phyloP scores from a whole-genome alignment of 208 protist genomes.

The Trypanosoma conorhini region DNA sequence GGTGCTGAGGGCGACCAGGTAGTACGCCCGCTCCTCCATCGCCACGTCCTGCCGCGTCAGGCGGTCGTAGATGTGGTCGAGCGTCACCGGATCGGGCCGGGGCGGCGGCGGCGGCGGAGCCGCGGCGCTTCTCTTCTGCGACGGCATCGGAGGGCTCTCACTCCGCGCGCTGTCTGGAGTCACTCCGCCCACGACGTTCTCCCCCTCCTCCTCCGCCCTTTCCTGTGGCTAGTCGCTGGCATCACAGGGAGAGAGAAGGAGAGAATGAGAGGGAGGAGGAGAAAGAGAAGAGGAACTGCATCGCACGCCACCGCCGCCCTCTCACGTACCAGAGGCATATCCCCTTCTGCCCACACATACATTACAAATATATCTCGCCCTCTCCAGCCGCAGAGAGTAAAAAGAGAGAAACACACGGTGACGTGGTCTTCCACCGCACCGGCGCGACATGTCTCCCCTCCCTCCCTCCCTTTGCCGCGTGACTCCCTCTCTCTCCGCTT shows the following conservation, averaged over 20 bases:
- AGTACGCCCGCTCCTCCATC: slow-evolving; percentile 65
- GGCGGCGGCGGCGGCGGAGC: slow-evolving; percentile 44
- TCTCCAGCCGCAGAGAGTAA: too few relatives aligned
- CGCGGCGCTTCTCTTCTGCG: background rate
- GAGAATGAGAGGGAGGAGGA: slow-evolving; percentile 2
- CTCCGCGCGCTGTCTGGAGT: too few relatives aligned
- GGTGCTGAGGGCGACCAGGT: slow-evolving; percentile 77
- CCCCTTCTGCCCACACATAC: background rate
- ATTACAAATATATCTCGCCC: background rate
- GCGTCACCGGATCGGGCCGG: slow-evolving; percentile 77
- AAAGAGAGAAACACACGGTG: too few relatives aligned
- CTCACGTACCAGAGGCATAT: too few relatives aligned
- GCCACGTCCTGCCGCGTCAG: slow-evolving; percentile 42
- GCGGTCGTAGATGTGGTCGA: slow-evolving; percentile 75
- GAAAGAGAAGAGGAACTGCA: slow-evolving; percentile 3
- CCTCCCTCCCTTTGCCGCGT: slow-evolving; percentile 17
- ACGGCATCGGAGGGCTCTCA: too few relatives aligned
- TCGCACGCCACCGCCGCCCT: too few relatives aligned
- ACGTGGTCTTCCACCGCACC: too few relatives aligned
- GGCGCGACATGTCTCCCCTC: too few relatives aligned
- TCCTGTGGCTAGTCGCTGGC: background rate
- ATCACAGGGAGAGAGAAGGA: slow-evolving; percentile 1
- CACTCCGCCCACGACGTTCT: background rate
- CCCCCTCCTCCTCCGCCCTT: background rate
- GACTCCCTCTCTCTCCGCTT: too few relatives aligned